Evolutionary conservation across 331 rosid genomes (phyloP).

Genomic region (Pyracantha coccinea): DNA sequence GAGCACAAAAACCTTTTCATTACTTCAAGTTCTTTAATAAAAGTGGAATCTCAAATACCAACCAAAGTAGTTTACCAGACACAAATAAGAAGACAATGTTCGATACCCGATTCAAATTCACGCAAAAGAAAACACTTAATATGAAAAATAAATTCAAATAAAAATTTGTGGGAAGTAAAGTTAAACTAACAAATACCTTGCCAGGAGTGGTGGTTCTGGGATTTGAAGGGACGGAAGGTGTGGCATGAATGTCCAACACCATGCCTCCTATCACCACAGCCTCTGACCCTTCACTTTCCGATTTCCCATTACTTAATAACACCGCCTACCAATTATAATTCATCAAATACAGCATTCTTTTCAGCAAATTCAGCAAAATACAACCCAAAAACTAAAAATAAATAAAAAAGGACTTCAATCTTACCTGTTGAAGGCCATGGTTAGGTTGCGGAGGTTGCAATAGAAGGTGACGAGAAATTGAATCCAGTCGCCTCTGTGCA

Average conservation of each 20-base stretch:
- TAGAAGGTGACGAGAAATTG: conserved; percentile 27
- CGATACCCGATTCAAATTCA: not conserved
- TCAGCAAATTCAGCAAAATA: not conserved
- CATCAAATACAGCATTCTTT: not conserved
- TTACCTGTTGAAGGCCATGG: conserved; percentile 21
- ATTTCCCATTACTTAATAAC: conserved; percentile 13
- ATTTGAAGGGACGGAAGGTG: conserved; percentile 45
- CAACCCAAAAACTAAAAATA: not conserved
- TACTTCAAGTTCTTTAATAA: not conserved
- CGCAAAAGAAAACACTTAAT: not conserved
- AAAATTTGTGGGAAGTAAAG: not conserved
- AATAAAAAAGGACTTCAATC: not conserved
- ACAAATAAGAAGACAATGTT: not conserved
- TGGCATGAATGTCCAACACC: conserved; percentile 89
- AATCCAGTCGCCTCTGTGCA: conserved; percentile 30
- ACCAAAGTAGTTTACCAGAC: not conserved
- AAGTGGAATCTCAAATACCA: not conserved
- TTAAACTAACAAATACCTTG: conserved; percentile 33
- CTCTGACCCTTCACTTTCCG: conserved; percentile 28
- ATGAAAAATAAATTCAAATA: not conserved
- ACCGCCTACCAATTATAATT: conserved; percentile 12
- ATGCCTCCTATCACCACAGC: conserved; percentile 79
- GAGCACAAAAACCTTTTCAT: not conserved
- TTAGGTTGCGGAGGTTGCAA: not conserved
- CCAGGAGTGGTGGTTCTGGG: conserved; percentile 88